Conservation (phyloP, 148 eudicot genomes). For the Persicaria tinctoria region DNA sequence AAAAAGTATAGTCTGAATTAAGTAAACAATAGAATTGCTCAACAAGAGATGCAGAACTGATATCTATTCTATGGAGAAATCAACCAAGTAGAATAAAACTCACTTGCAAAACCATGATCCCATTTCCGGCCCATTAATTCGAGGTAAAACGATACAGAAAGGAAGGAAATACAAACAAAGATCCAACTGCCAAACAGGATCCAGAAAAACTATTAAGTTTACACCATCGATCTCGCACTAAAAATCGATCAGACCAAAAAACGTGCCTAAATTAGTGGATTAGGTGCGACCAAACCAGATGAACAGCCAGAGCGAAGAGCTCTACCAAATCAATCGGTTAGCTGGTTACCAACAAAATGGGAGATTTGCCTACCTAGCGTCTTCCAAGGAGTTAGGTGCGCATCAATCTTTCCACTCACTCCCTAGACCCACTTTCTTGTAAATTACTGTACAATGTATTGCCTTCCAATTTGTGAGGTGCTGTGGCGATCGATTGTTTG, state of each 20-base stretch:
- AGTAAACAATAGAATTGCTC: background rate
- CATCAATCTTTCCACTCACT: background rate
- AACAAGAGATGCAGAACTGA: background rate
- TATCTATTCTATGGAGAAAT: background rate
- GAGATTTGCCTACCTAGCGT: conserved; percentile 9
- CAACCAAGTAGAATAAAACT: background rate
- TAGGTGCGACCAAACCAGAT: background rate
- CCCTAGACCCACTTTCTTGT: background rate
- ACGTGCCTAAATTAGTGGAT: background rate
- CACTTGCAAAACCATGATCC: conserved; percentile 4
- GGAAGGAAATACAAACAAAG: background rate
- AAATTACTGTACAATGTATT: background rate
- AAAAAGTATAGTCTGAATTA: background rate
- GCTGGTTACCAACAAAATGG: background rate
- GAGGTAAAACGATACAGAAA: background rate
- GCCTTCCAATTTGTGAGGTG: background rate
- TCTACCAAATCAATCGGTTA: conserved; percentile 1
- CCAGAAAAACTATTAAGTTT: background rate
- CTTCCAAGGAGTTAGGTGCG: conserved; percentile 8
- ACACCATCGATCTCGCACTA: background rate
- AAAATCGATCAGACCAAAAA: background rate
- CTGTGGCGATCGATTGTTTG: background rate
- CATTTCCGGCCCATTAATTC: background rate
- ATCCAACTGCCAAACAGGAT: background rate
- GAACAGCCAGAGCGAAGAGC: background rate